Conservation (phyloP, 345 rosid species). For the Pelargonium nanum region DNA sequence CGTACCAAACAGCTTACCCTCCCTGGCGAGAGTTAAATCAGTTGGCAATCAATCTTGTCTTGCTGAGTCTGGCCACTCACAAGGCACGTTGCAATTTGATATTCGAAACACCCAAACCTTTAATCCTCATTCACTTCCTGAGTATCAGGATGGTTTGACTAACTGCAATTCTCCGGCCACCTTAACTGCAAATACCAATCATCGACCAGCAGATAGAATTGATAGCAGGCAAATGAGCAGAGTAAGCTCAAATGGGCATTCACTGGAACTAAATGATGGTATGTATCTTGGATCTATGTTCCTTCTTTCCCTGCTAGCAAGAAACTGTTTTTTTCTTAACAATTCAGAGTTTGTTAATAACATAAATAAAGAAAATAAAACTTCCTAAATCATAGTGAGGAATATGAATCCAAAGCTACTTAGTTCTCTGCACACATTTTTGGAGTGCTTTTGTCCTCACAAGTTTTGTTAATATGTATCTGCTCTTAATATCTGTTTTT, state of each 20-base stretch:
- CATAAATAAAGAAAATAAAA: neutral
- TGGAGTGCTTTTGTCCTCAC: neutral
- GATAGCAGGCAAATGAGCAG: conserved; percentile 38
- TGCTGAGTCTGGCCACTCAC: conserved; percentile 20
- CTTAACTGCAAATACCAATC: conserved; percentile 20
- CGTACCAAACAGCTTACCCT: conserved; percentile 33
- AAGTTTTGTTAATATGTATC: too few relatives aligned
- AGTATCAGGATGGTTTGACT: conserved; percentile 32
- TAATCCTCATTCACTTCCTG: conserved; percentile 43
- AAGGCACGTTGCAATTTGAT: conserved; percentile 22
- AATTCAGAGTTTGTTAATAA: neutral
- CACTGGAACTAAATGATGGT: conserved; percentile 12
- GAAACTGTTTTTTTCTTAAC: neutral
- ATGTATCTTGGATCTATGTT: neutral
- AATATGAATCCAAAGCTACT: neutral
- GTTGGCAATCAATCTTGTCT: conserved; percentile 21
- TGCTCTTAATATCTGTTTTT: neutral
- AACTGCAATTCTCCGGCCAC: conserved; percentile 18
- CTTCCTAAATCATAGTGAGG: neutral
- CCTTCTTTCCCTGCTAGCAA: neutral
- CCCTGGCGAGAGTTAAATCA: conserved; percentile 30
- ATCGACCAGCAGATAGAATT: conserved; percentile 42
- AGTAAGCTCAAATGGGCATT: conserved; percentile 32
- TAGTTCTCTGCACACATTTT: neutral
- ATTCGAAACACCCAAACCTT: conserved; percentile 20